Conservation (phyloP, 352 stramenopile species). For the Phytophthora syringae region DNA sequence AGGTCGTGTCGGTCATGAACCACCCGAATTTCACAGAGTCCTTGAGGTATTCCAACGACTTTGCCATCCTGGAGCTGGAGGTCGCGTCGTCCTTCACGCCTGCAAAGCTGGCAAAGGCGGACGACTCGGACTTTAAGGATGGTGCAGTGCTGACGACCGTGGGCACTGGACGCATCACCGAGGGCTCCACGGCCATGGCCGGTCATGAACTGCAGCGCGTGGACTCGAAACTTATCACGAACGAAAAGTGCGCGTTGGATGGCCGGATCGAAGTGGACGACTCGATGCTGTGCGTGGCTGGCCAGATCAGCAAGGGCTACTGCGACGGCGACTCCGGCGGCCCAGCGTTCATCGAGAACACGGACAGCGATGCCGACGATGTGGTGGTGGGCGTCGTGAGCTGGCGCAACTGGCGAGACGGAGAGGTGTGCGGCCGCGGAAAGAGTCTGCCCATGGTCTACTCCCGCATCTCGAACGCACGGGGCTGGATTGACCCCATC, state of each 20-base stretch:
- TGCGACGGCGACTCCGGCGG: conserved; percentile 71
- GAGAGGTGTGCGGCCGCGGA: conserved; percentile 54
- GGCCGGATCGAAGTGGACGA: conserved; percentile 37
- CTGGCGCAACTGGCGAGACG: conserved; percentile 49
- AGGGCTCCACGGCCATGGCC: conserved; percentile 18
- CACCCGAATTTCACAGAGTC: conserved; percentile 56
- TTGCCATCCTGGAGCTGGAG: conserved; percentile 61
- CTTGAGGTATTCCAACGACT: conserved; percentile 50
- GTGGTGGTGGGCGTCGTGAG: conserved; percentile 64
- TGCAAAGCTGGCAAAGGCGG: conserved; percentile 38
- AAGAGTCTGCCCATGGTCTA: conserved; percentile 64
- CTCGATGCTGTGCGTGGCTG: conserved; percentile 66
- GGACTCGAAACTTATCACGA: conserved; percentile 46
- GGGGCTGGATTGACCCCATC: conserved; percentile 53
- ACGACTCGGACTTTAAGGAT: conserved; percentile 33
- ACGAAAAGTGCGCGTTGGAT: conserved; percentile 39
- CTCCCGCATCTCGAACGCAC: conserved; percentile 50
- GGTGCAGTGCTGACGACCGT: conserved; percentile 37
- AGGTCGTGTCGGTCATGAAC: conserved; percentile 45
- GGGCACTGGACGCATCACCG: conserved; percentile 32
- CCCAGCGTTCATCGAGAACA: conserved; percentile 47
- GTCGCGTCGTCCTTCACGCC: conserved; percentile 38
- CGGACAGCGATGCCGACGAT: conserved; percentile 33
- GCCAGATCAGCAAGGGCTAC: conserved; percentile 49
- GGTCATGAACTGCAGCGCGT: conserved; percentile 43